Conservation (phyloP, 129 eudicot species). For the Pulicaria dysenterica region DNA sequence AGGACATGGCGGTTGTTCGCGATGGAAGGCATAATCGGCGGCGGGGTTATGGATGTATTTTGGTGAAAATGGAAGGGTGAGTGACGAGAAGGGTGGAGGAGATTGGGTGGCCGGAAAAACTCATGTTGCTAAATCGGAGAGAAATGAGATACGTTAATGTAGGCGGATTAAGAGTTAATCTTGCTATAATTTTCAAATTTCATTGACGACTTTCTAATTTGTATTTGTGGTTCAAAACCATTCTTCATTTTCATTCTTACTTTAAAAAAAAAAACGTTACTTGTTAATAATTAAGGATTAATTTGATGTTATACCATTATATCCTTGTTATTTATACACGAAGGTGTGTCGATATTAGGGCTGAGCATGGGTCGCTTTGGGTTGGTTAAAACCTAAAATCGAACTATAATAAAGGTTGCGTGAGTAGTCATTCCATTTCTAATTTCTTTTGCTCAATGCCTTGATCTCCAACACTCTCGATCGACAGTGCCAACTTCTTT, state of each 20-base stretch:
- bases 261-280: background rate
- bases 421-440: no score
- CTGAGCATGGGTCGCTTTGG: no score
- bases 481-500: no score
- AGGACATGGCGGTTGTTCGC: constrained; percentile 22
- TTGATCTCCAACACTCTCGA: no score
- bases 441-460: no score
- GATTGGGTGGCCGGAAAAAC: constrained; percentile 20
- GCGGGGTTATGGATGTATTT: constrained; percentile 42
- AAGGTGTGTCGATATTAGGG: no score
- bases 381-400: no score
- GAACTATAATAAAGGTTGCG: no score
- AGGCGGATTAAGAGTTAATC: constrained; percentile 12
- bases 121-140: background rate
- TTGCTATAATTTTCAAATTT: background rate
- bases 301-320: no score
- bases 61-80: background rate
- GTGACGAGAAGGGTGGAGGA: background rate
- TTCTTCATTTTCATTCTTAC: background rate
- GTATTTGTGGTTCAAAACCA: constrained; percentile 23
- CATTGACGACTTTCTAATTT: background rate
- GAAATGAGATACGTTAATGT: background rate
- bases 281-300: no score
- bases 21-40: constrained; percentile 20
- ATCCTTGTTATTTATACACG: no score